Conservation (phyloP, 345 rosid genomes). For the Psidium friedrichsthalianum region DNA sequence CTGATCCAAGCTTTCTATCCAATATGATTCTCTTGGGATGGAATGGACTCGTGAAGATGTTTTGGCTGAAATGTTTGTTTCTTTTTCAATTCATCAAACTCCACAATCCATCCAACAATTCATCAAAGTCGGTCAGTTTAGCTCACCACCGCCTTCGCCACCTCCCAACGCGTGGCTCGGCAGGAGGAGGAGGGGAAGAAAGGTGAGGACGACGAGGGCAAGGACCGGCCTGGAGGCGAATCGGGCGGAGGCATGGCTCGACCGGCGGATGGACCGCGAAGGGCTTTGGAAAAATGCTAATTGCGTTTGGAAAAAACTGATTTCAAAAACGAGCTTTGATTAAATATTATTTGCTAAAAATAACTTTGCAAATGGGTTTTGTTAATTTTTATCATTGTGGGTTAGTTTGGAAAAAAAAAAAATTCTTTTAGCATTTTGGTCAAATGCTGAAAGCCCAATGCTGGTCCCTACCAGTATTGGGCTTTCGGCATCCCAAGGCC, state of each 20-base stretch:
- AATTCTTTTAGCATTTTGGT: too few species aligned
- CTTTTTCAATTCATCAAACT: background rate
- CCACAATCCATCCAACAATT: background rate
- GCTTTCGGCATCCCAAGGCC: too few species aligned
- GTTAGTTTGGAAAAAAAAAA: too few species aligned
- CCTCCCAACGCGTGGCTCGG: background rate
- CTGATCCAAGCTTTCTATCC: background rate
- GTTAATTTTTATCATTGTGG: too few species aligned
- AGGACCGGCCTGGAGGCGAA: background rate
- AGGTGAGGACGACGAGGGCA: conserved; percentile 18
- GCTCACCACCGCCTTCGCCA: conserved; percentile 57
- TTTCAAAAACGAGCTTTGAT: too few species aligned
- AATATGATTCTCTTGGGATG: background rate
- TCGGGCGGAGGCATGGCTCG: background rate
- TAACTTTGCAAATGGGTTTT: too few species aligned
- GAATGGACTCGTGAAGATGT: background rate
- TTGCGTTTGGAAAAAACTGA: too few species aligned
- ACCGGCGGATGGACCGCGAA: background rate
- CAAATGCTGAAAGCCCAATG: too few species aligned
- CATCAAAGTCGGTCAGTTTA: conserved; percentile 4
- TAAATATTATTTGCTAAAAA: too few species aligned
- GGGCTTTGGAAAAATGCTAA: too few species aligned
- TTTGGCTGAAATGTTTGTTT: background rate
- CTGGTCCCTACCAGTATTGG: too few species aligned
- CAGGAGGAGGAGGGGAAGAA: background rate